These are phyloP conservation scores for Spizellomyces punctatus DNA, from an alignment of 192 early-diverging fungal genomes.

Conservation along the genomic window DNA sequence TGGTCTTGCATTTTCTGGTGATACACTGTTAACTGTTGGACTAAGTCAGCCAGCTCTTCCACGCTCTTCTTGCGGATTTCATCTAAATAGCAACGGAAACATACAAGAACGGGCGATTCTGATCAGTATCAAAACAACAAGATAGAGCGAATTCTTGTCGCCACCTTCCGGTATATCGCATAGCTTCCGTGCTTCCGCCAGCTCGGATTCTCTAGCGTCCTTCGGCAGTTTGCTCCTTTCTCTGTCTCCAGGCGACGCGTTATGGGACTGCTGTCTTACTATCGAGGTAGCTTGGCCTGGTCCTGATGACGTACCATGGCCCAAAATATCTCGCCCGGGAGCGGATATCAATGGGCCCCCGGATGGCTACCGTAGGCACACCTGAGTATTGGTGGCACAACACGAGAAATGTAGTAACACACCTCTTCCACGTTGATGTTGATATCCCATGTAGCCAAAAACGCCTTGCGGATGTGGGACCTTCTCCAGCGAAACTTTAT, in stretches of 20 bases:
- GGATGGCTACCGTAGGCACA: no score
- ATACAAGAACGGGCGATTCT: background rate
- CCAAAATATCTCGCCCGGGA: no score
- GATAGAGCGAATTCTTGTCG: no score
- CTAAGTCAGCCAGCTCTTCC: constrained; percentile 41
- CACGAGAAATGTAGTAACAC: background rate
- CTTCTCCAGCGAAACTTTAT: constrained; percentile 53
- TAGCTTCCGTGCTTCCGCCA: constrained; percentile 47
- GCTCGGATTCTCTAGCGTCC: constrained; percentile 44
- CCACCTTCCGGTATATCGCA: constrained; percentile 53
- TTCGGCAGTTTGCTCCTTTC: constrained; percentile 5
- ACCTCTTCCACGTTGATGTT: constrained; percentile 34
- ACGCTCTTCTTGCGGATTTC: constrained; percentile 47
- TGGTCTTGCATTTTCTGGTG: constrained; percentile 57
- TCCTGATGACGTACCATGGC: no score
- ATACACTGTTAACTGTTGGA: constrained; percentile 29
- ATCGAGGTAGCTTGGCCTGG: no score
- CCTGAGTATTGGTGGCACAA: no score
- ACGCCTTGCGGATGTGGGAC: constrained; percentile 35
- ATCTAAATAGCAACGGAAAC: constrained; percentile 29
- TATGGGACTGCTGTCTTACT: no score
- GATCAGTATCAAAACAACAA: constrained; percentile 8
- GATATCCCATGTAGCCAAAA: constrained; percentile 40
- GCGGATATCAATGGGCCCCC: no score
- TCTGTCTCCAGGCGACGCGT: no score